Base-by-base conservation (phyloP, 2,329 filamentous ascomycete genomes). In the Neofusicoccum laricinum region DNA sequence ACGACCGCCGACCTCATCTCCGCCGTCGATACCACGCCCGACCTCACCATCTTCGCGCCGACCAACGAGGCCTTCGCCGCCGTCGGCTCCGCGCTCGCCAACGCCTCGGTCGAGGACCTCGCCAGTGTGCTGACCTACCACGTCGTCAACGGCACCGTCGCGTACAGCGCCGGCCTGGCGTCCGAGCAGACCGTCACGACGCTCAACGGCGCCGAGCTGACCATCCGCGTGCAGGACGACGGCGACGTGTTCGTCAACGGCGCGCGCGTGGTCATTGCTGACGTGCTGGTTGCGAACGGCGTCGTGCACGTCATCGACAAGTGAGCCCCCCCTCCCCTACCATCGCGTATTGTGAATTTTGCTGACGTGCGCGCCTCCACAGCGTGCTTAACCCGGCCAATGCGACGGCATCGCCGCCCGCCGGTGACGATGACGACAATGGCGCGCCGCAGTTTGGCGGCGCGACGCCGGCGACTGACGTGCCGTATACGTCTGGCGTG, bases 31-130 rank as follows among this genome's bases (percentile, higher is more conserved):
- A 68, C 66, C 12, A 70, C 76, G 8, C 69, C 70, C 32, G 80
- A 87, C 70, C 68, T 90, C 43, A 90, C 88, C 63, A 80, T 90
- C 66, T 90, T 91, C 67, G 86, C 84, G 0, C 88, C 88, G 1
- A 81, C 78, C 71, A 87, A 89, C 72, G 77, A 77, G 1, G 87
- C 87, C 12, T 87, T 90, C 77, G 78, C 82, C 38, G 74, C 78
- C 30, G 84, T 90, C 48, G 85, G 83, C 64, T 85, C 80, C 57
- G 77, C 82, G 2, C 71, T 86, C 11, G 72, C 75, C 32, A 80
- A 80, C 64, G 73, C 88, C 34, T 79, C 79, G 25, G 71, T 75
- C 0, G 73, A 80, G 4, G 73, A 85, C 14, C 78, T 90, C 1
- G 73, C 79, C 2, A 73, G 73, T 32, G 81, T 90, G 58, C 79